Evolutionary conservation across 805 yeast species (phyloP), one percentile per base, ranked within the genome.

Genomic region (Wickerhamiella musiphila): DNA sequence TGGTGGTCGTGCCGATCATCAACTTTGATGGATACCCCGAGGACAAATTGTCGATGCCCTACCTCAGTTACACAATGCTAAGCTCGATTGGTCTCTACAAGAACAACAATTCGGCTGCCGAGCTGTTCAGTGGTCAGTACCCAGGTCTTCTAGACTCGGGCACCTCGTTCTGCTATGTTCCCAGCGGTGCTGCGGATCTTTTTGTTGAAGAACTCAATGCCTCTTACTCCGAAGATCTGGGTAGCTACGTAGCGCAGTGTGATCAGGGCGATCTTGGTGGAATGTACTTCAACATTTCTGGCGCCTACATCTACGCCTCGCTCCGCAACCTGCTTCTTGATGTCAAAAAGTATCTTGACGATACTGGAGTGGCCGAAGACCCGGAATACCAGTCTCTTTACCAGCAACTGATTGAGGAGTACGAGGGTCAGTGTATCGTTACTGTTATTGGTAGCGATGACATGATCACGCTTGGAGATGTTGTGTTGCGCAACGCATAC

Each of bases 401-500:
- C n/a, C n/a, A n/a, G n/a, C n/a, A n/a, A n/a, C n/a, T n/a, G n/a
- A n/a, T n/a, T n/a, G n/a, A n/a, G n/a, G n/a, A n/a, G n/a, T 22
- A 36, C 15, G 37, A 36, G 15, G 46, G 51, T 9, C 32, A 51
- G 23, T 44, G 49, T 11, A 40, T 48, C 15, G n/a, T 44, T 49
- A 15, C 53, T 45, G 19, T 28, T 9, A 21, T 52, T 44, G 35
- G 53, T 45, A 18, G 29, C 41, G 14, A 48, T 54, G 25, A 15
- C 4, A 15, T 23, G 4, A 25, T 46, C 25, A 60, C 73, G 35
- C 56, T 78, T 22, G 90, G 90, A 8, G 83, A 75, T 47, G 63
- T 66, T 29, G 66, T 77, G 46, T 53, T 78, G 40, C 60, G 79
- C 32, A 62, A 67, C 25, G 74, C 73, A 4, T 78, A 77, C 46